Evolutionary conservation across 352 stramenopile species (phyloP), one percentile per base, ranked within the genome.

Genomic region (Globisporangium acanthophoron): DNA sequence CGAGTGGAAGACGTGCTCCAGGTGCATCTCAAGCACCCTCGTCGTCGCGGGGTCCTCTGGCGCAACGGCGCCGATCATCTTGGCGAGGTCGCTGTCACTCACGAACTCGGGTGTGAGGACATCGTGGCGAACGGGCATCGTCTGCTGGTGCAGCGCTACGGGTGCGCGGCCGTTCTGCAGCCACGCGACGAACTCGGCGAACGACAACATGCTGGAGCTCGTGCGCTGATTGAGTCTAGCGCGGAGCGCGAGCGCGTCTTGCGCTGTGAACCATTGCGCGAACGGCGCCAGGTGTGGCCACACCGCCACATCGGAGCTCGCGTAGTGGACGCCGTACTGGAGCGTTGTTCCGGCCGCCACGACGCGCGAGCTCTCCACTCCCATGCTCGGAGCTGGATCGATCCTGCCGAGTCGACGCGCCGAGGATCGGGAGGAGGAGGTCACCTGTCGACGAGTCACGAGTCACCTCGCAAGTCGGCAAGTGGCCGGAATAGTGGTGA

Each of bases 1-100:
- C n/a, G 76, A 81, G 9, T 73, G 52, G 61, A 90, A 90, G 5
- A 87, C 54, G 61, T 90, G 77, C 46, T 84, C 73, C n/a, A 90
- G 24, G 24, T 75, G 65, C 20, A 76, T 67, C 52, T 87, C 77
- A 48, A 87, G 24, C 45, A 87, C 56, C 39, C 68, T 11, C 46
- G 69, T 65, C 40, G 61, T 31, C 24, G 33, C 39, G 0, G n/a
- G 31, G 21, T 51, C 53, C 9, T 57, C 21, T 4, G 5, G 31
- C 27, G 33, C 27, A 31, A 21, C 20, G 60, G 27, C 20, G 60
- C 13, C 56, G 48, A 2, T 47, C 48, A 31, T 15, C 20, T 64
- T 55, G 9, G 58, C 57, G 58, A 71, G 44, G 44, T 29, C 44
- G 20, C 44, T 12, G n/a, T 49, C n/a, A 9, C 33, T 46, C 35